Evolutionary conservation across 2,329 filamentous ascomycete species (phyloP).

Genomic region (Hypoxylon sp.): DNA sequence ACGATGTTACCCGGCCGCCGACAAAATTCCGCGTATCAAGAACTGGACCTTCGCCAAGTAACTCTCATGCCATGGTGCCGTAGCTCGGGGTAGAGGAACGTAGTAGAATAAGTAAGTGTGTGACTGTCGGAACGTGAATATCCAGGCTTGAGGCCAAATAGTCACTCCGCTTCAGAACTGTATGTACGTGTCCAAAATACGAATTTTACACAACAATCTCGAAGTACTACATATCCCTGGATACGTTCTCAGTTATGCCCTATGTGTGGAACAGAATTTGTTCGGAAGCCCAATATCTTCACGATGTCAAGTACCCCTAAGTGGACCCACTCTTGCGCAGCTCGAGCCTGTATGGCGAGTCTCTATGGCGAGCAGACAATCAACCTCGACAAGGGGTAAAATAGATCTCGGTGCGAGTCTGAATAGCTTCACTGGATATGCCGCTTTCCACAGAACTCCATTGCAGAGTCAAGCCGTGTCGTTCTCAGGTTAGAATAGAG

Average conservation of each 20-base stretch:
- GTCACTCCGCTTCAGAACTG: not conserved
- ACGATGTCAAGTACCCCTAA: not conserved
- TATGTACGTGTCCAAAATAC: not conserved
- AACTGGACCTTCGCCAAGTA: not conserved
- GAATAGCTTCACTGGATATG: not conserved
- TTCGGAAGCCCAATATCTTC: not conserved
- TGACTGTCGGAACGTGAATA: not conserved
- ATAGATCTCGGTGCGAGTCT: not conserved
- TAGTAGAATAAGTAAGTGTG: not conserved
- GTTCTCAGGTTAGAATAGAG: not conserved
- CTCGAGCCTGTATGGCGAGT: not conserved
- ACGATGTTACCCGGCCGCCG: not conserved
- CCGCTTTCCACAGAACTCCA: not conserved
- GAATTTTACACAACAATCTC: not conserved
- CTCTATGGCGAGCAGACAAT: too few species aligned
- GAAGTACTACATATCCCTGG: not conserved
- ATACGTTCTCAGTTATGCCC: too few species aligned
- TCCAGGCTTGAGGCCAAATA: not conserved
- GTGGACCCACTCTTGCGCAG: not conserved
- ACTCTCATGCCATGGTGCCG: not conserved
- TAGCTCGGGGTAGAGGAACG: not conserved
- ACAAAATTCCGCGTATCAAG: not conserved
- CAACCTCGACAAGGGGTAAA: not conserved
- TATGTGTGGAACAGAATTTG: not conserved
- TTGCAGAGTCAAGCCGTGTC: not conserved